Evolutionary conservation across 1,284 basidiomycete genomes (phyloP), one percentile per base, ranked within the genome.

Genomic region (Microbotryomycetes sp.): DNA sequence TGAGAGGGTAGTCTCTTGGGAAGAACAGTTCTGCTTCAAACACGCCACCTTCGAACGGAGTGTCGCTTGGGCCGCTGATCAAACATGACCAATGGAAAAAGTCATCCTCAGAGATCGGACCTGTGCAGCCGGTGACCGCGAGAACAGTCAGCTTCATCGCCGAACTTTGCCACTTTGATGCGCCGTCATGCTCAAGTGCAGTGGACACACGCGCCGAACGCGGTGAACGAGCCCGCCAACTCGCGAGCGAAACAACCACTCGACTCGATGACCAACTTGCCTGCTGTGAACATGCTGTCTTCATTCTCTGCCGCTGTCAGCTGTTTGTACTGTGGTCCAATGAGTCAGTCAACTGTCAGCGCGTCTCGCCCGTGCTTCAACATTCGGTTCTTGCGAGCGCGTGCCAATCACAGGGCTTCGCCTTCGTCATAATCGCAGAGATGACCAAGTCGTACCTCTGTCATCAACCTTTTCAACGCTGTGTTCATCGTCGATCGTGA

Each of bases 81-180:
- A 98, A 81, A 19, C 93, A 93, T 77, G 97, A 96, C 96, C 96
- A 99, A 67, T 87, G 88, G 76, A 98, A 91, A 80, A 98, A 93
- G 79, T 98, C 92, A 68, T 88, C 86, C 78, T 98, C 94, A 51
- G 87, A 86, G 72, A 97, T 82, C 49, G 92, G 92, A 0, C 91
- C 90, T 86, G 58, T 19, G 62, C 58, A 50, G 30, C 19, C 36
- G 14, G 22, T 9, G 23, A 15, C 22, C 16, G 28, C 46, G 22
- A 56, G 50, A 30, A 14, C 62, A 56, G 52, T 49, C 29, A 42
- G 62, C 32, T 31, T 26, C 14, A 19, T 7, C 32, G 46, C 58
- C n/a, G n/a, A n/a, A n/a, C n/a, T n/a, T n/a, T n/a, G n/a, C n/a
- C n/a, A n/a, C n/a, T n/a, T n/a, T n/a, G n/a, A n/a, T n/a, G n/a